Conservation (phyloP, 768 basidiomycete species). For the Russula virescens region DNA sequence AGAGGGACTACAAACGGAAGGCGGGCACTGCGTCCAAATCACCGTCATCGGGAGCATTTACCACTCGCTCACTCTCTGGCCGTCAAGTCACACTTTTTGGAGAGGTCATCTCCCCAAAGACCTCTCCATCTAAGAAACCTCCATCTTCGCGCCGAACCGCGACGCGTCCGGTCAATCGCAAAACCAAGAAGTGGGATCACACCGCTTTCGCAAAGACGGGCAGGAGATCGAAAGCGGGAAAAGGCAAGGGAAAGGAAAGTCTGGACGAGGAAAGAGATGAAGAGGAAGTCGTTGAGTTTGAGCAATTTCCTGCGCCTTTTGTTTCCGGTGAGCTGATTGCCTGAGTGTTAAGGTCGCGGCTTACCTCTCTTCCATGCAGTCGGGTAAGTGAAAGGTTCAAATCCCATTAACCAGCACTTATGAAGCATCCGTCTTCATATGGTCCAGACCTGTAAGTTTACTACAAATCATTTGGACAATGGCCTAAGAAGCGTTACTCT, state of each 20-base stretch:
- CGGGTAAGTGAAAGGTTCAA: conserved; percentile 15
- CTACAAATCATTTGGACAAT: neutral
- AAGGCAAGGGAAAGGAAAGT: conserved; percentile 50
- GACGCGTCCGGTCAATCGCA: conserved; percentile 44
- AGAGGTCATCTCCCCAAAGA: conserved; percentile 39
- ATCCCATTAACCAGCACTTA: neutral
- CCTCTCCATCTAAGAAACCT: conserved; percentile 28
- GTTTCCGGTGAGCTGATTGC: conserved; percentile 45
- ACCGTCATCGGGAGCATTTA: conserved; percentile 7
- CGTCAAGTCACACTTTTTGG: conserved; percentile 65
- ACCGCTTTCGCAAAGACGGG: conserved; percentile 83
- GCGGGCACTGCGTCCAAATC: conserved; percentile 39
- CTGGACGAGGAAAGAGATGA: conserved; percentile 37
- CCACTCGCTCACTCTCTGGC: conserved; percentile 32
- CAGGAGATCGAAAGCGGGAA: conserved; percentile 42
- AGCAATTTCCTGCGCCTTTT: conserved; percentile 75
- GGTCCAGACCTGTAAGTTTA: conserved; percentile 15
- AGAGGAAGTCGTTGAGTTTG: conserved; percentile 40
- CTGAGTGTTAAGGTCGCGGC: neutral
- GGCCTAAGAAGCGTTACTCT: neutral
- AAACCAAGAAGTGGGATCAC: conserved; percentile 88
- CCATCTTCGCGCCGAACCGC: conserved; percentile 2
- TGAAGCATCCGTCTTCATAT: neutral
- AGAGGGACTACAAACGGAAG: conserved; percentile 41
- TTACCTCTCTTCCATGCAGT: conserved; percentile 5